Evolutionary conservation across 495 filamentous ascomycete species (phyloP).

Genomic region (Coniosporium apollinis): DNA sequence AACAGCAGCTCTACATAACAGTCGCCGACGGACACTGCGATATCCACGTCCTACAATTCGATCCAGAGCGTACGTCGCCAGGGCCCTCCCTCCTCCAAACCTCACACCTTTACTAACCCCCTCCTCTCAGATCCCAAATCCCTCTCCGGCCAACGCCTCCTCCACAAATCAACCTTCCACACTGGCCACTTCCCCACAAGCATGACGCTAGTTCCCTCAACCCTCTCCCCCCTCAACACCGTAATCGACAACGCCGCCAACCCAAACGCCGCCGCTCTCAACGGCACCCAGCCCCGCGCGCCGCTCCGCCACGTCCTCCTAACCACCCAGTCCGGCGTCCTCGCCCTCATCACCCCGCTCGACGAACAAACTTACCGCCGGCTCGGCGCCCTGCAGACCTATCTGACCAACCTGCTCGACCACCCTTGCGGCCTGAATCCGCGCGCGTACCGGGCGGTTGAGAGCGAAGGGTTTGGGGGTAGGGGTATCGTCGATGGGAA

Average conservation of each 20-base stretch:
- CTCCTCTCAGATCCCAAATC: constrained; percentile 66
- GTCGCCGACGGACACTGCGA: constrained; percentile 73
- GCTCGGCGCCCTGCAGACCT: constrained; percentile 62
- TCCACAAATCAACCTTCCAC: constrained; percentile 76
- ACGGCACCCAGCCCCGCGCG: constrained; percentile 5
- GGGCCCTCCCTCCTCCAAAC: background rate
- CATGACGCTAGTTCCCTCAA: constrained; percentile 59
- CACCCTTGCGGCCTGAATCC: constrained; percentile 70
- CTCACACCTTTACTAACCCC: constrained; percentile 3
- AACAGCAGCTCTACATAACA: constrained; percentile 64
- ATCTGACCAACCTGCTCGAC: constrained; percentile 58
- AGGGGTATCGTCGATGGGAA: constrained; percentile 39
- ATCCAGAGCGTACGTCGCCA: constrained; percentile 55
- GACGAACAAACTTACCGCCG: constrained; percentile 69
- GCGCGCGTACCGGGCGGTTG: constrained; percentile 46
- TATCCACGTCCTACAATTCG: constrained; percentile 78
- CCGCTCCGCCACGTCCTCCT: constrained; percentile 49
- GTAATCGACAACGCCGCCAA: constrained; percentile 25
- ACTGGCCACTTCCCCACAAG: constrained; percentile 59
- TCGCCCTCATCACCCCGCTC: constrained; percentile 63
- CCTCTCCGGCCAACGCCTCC: constrained; percentile 68
- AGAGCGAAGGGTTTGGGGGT: constrained; percentile 32
- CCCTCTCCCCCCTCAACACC: constrained; percentile 26
- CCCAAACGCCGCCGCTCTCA: constrained; percentile 16
- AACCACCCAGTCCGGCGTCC: constrained; percentile 51